These are phyloP conservation scores for Yamadazyma atlantica DNA, from an alignment of 1,139 yeast genomes.

Conservation along the genomic window DNA sequence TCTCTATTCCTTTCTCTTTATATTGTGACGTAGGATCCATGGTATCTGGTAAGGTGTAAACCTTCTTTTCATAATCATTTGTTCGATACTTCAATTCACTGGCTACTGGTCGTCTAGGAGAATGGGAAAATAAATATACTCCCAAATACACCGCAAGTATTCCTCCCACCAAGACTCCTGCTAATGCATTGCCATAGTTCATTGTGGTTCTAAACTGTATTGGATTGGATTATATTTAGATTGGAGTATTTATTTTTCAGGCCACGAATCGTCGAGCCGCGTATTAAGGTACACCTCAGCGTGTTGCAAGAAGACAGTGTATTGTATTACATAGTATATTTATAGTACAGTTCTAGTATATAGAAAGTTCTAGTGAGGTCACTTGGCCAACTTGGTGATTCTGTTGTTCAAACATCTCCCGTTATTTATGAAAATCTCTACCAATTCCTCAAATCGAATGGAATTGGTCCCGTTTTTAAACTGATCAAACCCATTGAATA, in stretches of 20 bases:
- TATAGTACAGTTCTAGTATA: too few species aligned
- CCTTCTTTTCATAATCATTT: constrained; percentile 25
- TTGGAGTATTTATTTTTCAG: neutral
- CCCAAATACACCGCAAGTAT: constrained; percentile 33
- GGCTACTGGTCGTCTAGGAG: constrained; percentile 56
- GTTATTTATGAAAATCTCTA: constrained; percentile 71
- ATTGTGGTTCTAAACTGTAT: neutral
- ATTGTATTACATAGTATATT: too few species aligned
- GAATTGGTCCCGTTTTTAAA: constrained; percentile 51
- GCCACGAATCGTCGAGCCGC: too few species aligned
- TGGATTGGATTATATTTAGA: too few species aligned
- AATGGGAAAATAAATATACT: constrained; percentile 56
- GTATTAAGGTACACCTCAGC: too few species aligned
- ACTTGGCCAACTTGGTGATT: constrained; percentile 43
- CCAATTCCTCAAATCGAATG: constrained; percentile 65
- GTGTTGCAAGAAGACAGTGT: too few species aligned
- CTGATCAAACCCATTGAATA: constrained; percentile 61
- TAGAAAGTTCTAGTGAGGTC: too few species aligned
- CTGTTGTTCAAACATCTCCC: constrained; percentile 53
- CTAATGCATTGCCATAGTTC: neutral
- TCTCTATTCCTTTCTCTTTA: constrained; percentile 34
- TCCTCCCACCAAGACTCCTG: neutral
- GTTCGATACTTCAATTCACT: constrained; percentile 53
- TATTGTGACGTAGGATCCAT: constrained; percentile 30
- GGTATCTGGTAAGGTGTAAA: constrained; percentile 30